These are phyloP conservation scores for Boletellus ananiceps DNA, from an alignment of 768 basidiomycete species.

Conservation along the genomic window DNA sequence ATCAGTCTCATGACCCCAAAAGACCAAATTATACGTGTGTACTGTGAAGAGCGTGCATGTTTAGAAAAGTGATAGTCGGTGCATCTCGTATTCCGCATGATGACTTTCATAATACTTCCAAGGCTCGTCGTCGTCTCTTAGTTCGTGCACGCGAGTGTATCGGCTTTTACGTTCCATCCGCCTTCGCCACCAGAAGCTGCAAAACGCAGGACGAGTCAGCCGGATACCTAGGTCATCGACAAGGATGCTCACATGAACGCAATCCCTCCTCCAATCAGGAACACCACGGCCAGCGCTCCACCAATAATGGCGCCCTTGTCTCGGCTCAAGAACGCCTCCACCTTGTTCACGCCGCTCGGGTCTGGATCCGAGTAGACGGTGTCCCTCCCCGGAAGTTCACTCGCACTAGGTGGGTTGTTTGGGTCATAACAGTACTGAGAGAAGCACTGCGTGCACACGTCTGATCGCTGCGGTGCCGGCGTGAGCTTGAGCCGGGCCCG, in stretches of 20 bases:
- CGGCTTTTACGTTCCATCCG: conserved; percentile 14
- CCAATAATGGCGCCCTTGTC: conserved; percentile 49
- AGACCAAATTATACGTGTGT: not conserved
- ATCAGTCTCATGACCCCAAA: not conserved
- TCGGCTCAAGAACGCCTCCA: conserved; percentile 39
- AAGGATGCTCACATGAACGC: conserved; percentile 31
- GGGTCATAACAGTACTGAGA: conserved; percentile 54
- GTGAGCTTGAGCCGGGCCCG: conserved; percentile 42
- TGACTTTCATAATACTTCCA: conserved; percentile 26
- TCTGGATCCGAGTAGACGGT: conserved; percentile 52
- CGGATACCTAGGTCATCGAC: not conserved
- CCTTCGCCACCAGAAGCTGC: conserved; percentile 31
- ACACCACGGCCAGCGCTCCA: conserved; percentile 39
- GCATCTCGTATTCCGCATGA: conserved; percentile 13
- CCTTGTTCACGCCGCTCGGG: conserved; percentile 42
- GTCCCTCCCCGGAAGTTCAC: conserved; percentile 36
- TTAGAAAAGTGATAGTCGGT: conserved; percentile 8
- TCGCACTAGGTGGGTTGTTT: conserved; percentile 55
- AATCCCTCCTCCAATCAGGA: conserved; percentile 36
- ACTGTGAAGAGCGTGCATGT: not conserved
- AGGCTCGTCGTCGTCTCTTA: conserved; percentile 29
- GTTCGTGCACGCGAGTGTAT: conserved; percentile 23
- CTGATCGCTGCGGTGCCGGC: conserved; percentile 37
- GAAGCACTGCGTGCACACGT: conserved; percentile 57
- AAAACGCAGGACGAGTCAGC: not conserved